Conservation (phyloP, 495 filamentous ascomycete genomes). For the Penicillium alfredii region DNA sequence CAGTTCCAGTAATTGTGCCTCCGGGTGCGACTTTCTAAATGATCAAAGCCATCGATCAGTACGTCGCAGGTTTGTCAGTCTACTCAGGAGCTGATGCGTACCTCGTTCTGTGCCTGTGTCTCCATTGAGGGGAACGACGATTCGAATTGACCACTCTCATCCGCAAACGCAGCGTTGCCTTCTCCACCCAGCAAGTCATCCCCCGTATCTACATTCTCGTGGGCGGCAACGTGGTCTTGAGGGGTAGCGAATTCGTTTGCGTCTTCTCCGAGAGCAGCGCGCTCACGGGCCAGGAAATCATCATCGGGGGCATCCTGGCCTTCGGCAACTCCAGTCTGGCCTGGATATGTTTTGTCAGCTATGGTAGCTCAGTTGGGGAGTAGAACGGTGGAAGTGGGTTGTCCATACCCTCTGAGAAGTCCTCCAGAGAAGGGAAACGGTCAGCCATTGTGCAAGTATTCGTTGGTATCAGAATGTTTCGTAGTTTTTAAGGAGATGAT, state of each 20-base stretch:
- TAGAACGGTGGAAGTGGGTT: conserved; percentile 13
- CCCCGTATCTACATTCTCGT: conserved; percentile 47
- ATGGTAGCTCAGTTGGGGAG: conserved; percentile 13
- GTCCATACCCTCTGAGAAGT: conserved; percentile 80
- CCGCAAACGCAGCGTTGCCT: conserved; percentile 33
- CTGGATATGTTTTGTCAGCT: conserved; percentile 36
- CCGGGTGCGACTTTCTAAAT: conserved; percentile 68
- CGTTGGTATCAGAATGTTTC: neutral
- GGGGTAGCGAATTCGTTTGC: conserved; percentile 82
- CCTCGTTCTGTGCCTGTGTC: conserved; percentile 61
- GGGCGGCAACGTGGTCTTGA: conserved; percentile 57
- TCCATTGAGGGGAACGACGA: conserved; percentile 82
- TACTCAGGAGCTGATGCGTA: conserved; percentile 31
- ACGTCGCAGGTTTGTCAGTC: neutral
- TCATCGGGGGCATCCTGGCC: conserved; percentile 41
- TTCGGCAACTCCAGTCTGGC: conserved; percentile 51
- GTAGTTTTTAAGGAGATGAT: neutral
- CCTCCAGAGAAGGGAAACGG: conserved; percentile 92
- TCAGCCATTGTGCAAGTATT: conserved; percentile 68
- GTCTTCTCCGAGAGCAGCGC: conserved; percentile 83
- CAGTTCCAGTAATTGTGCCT: conserved; percentile 79
- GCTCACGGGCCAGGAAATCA: conserved; percentile 87
- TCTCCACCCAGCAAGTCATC: conserved; percentile 73
- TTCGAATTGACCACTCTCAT: conserved; percentile 70
- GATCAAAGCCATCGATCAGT: conserved; percentile 19